Base-by-base conservation (phyloP, 2,329 filamentous ascomycete genomes). In the Colletotrichum lini region DNA sequence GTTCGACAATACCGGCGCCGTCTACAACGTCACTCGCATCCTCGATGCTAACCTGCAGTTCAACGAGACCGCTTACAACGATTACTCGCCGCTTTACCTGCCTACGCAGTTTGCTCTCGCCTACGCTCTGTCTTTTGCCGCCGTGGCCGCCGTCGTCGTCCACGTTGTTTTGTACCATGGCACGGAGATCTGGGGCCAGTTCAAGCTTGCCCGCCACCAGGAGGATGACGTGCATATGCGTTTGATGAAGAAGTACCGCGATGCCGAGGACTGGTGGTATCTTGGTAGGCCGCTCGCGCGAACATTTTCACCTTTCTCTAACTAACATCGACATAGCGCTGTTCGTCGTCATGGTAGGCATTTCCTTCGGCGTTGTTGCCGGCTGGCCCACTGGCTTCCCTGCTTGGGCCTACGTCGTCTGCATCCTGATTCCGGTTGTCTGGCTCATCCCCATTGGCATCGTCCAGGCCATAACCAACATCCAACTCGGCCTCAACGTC, bases 121-220 rank as follows among this genome's bases (percentile, higher is more conserved):
- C 9, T 90, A 93, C 75, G 91, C 90, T 1, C 81, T 93, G 13
- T 89, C 89, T 0, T 93, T 93, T 76, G 91, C 91, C n/a, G 89
- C 90, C 26, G 86, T 93, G 38, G 86, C 89, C 0, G 88, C 90
- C 12, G 89, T 90, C 67, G 79, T 90, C 52, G 84, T 89, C 9
- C 88, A 90, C 68, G 87, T 89, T 53, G 78, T 76, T 2, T 78
- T 90, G 16, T 90, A 90, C 77, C 86, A 90, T 74, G 88, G 88
- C 42, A 82, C 81, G 63, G 85, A 88, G 67, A 87, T 90, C 56
- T 87, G 84, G 83, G 82, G 81, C 47, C 88, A 89, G 76, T 88
- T 87, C 77, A 86, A 82, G 77, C 80, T 87, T 69, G 87, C 87
- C 3, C 86, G 88, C 54, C 82, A 84, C 57, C 87, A 89, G 78